Percentiles rank a stretch among this genome's conserved stretches.
phyloP scores from a whole-genome alignment of 2,329 filamentous ascomycete species.

The Raffaelea albimanens region DNA sequence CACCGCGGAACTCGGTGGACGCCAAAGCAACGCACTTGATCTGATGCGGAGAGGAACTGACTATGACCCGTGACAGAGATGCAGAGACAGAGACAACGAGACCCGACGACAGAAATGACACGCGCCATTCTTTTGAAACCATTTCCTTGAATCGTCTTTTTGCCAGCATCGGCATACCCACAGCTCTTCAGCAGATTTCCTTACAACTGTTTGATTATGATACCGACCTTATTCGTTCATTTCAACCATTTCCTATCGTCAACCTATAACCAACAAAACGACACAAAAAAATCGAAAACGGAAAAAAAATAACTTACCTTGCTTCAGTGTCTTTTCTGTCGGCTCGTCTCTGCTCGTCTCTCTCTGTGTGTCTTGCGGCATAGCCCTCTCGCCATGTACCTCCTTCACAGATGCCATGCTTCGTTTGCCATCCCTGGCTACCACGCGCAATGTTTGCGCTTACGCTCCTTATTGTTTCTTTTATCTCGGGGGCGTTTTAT shows the following conservation, averaged over 20 bases:
- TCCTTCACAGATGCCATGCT: background rate
- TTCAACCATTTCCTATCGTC: conserved; percentile 13
- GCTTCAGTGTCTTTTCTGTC: background rate
- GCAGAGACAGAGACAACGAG: background rate
- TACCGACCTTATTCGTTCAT: conserved; percentile 21
- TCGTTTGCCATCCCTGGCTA: background rate
- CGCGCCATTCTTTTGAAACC: conserved; percentile 5
- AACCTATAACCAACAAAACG: conserved; percentile 6
- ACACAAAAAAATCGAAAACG: conserved; percentile 9
- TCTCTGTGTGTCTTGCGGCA: background rate
- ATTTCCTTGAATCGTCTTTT: conserved; percentile 10
- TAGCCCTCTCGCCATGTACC: background rate
- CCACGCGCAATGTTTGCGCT: background rate
- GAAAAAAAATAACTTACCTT: too few species aligned
- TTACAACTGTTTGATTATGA: conserved; percentile 7
- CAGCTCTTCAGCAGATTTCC: conserved; percentile 11
- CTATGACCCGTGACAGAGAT: background rate
- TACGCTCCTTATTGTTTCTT: background rate
- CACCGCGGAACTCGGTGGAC: conserved; percentile 44
- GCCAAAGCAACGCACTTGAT: conserved; percentile 21
- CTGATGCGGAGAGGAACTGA: background rate
- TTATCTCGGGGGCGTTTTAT: background rate
- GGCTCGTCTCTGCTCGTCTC: background rate
- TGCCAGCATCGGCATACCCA: conserved; percentile 3
- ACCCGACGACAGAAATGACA: background rate